These are phyloP conservation scores for Sarocladium brachiariae DNA, from an alignment of 2,329 filamentous ascomycete species.

Conservation along the genomic window DNA sequence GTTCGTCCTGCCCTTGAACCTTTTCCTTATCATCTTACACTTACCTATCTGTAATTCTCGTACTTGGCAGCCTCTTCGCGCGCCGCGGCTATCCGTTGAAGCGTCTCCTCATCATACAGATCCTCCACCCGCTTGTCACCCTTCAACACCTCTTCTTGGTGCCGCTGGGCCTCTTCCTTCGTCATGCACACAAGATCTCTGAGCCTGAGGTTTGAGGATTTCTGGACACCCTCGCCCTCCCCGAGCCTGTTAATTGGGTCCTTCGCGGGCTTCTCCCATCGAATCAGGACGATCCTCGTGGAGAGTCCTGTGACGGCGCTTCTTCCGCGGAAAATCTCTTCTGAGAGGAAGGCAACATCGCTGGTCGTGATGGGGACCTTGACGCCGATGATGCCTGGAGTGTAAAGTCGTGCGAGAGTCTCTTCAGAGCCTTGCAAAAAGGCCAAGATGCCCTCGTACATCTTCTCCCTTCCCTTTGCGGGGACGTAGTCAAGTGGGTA, in stretches of 20 bases:
- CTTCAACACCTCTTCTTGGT: constrained; percentile 74
- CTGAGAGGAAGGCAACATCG: constrained; percentile 81
- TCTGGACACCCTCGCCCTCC: constrained; percentile 64
- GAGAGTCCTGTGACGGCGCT: constrained; percentile 78
- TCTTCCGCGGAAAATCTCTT: constrained; percentile 80
- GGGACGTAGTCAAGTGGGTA: constrained; percentile 83
- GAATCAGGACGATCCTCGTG: constrained; percentile 69
- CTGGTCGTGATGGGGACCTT: constrained; percentile 70
- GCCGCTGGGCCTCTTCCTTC: constrained; percentile 75
- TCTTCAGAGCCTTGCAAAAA: constrained; percentile 74
- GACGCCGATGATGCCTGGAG: constrained; percentile 51
- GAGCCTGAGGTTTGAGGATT: constrained; percentile 60
- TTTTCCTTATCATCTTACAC: background rate
- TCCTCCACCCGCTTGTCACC: constrained; percentile 61
- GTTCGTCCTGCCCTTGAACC: too few species aligned
- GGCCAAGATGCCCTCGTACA: constrained; percentile 80
- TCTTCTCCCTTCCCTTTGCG: constrained; percentile 77
- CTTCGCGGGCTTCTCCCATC: constrained; percentile 64
- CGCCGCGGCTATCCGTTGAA: constrained; percentile 60
- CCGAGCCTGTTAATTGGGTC: constrained; percentile 56
- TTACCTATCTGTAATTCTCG: constrained; percentile 29
- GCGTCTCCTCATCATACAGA: constrained; percentile 62
- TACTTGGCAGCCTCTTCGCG: constrained; percentile 60
- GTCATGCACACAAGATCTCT: constrained; percentile 83
- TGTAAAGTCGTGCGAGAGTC: constrained; percentile 50